phyloP scores from a whole-genome alignment of 2,329 filamentous ascomycete species.

The Fusarium abutilonis region DNA sequence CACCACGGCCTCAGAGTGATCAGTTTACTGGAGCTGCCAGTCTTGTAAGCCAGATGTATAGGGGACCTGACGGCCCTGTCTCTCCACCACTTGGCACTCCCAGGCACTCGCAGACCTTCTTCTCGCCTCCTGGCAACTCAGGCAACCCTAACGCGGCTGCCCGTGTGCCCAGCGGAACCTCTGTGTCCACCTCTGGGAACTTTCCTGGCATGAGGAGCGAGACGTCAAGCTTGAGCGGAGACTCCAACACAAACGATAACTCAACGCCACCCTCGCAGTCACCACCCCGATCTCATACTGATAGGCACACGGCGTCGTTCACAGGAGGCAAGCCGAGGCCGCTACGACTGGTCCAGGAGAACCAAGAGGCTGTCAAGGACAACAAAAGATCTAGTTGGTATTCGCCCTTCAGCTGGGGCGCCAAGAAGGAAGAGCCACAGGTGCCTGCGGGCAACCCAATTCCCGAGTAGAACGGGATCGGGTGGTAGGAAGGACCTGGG shows the following conservation, averaged over 20 bases:
- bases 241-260: conserved; percentile 62
- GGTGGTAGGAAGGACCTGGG: conserved; percentile 11
- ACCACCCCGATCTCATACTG: conserved; percentile 60
- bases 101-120: conserved; percentile 72
- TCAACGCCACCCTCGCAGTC: conserved; percentile 62
- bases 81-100: conserved; percentile 68
- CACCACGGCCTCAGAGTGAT: conserved; percentile 68
- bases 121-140: conserved; percentile 60
- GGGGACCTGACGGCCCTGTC: conserved; percentile 71
- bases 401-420: conserved; percentile 65
- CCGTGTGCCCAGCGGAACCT: conserved; percentile 62
- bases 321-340: conserved; percentile 80
- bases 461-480: conserved; percentile 47
- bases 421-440: conserved; percentile 60
- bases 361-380: conserved; percentile 60
- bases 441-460: conserved; percentile 46
- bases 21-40: conserved; percentile 72
- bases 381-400: conserved; percentile 72
- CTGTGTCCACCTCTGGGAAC: conserved; percentile 64
- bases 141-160: conserved; percentile 62
- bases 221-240: conserved; percentile 72
- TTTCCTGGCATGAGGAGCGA: conserved; percentile 77
- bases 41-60: conserved; percentile 91
- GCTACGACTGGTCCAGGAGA: conserved; percentile 86
- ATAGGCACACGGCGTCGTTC: conserved; percentile 66